A percentile compares a stretch with the other conserved stretches of the same genome.
Evolutionary conservation across 148 eudicot species (phyloP).

Genomic region (Fallopia convolvulus): DNA sequence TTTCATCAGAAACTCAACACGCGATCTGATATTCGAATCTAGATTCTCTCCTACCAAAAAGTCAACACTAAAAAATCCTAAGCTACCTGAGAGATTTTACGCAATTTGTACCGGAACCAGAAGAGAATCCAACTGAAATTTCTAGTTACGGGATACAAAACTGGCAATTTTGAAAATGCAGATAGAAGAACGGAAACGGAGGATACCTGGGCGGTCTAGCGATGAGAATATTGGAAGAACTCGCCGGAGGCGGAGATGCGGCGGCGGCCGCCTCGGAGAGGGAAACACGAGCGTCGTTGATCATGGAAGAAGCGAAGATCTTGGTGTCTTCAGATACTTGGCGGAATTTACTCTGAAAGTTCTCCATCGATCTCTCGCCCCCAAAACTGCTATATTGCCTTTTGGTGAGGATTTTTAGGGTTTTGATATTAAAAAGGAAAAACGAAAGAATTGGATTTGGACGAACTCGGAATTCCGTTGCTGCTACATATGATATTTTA

Average conservation of each 20-base stretch:
- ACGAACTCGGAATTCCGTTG: too few species aligned
- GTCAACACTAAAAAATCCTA: neutral
- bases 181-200: neutral
- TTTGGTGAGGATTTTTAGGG: neutral
- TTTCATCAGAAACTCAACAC: neutral
- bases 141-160: neutral
- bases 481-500: too few species aligned
- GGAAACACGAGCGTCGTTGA: conserved; percentile 8
- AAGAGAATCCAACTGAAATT: neutral
- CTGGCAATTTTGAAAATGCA: neutral
- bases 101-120: neutral
- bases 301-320: conserved; percentile 19
- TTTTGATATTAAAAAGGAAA: neutral
- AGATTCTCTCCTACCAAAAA: neutral
- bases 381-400: too few species aligned
- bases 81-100: neutral
- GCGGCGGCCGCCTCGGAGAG: neutral
- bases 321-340: conserved; percentile 23
- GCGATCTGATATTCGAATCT: neutral
- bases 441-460: too few species aligned
- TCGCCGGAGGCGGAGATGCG: conserved; percentile 11
- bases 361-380: conserved; percentile 26
- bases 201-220: conserved; percentile 38
- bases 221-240: conserved; percentile 18
- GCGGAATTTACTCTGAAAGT: conserved; percentile 28